A percentile compares a stretch with the other conserved stretches of the same genome.
Evolutionary conservation across 805 yeast genomes (phyloP).

Genomic region (Kodamaea lidongshanica): DNA sequence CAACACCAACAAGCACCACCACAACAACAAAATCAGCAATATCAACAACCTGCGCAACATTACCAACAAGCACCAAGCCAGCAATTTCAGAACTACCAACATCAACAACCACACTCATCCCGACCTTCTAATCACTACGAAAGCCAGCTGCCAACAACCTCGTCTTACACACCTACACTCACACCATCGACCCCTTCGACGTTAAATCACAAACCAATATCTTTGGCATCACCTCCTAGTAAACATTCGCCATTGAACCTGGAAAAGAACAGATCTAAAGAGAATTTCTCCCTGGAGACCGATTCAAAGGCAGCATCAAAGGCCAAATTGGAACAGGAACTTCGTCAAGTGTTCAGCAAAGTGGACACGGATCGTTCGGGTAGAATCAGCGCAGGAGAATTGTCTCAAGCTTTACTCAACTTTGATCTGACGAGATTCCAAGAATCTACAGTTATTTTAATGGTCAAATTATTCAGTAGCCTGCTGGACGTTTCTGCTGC

Average conservation of each 20-base stretch:
- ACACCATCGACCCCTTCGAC: conserved; percentile 11
- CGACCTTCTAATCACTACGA: conserved; percentile 8
- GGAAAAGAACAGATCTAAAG: conserved; percentile 8
- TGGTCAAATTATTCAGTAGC: conserved; percentile 56
- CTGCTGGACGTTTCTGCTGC: conserved; percentile 17
- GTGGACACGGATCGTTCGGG: conserved; percentile 54
- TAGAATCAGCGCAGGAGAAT: conserved; percentile 48
- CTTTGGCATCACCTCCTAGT: conserved; percentile 6
- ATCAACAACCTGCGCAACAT: conserved; percentile 4
- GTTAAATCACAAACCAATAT: conserved; percentile 17
- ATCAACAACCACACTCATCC: conserved; percentile 1
- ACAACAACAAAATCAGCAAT: conserved; percentile 3
- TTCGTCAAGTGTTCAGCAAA: conserved; percentile 46
- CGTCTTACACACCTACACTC: conserved; percentile 10
- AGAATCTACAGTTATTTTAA: conserved; percentile 51
- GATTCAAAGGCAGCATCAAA: conserved; percentile 22
- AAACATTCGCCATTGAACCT: conserved; percentile 1
- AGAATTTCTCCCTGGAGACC: conserved; percentile 10
- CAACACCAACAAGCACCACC: conserved; percentile 5
- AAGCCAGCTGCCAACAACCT: conserved; percentile 8
- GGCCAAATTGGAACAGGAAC: conserved; percentile 41
- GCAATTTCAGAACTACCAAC: conserved; percentile 2
- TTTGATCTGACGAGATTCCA: conserved; percentile 60
- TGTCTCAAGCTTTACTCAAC: conserved; percentile 53
- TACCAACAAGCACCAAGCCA: conserved; percentile 3